A percentile compares a stretch with the other conserved stretches of the same genome.
Evolutionary conservation across 2,329 filamentous ascomycete genomes (phyloP).

Genomic region (Aaosphaeria pasadenensis): DNA sequence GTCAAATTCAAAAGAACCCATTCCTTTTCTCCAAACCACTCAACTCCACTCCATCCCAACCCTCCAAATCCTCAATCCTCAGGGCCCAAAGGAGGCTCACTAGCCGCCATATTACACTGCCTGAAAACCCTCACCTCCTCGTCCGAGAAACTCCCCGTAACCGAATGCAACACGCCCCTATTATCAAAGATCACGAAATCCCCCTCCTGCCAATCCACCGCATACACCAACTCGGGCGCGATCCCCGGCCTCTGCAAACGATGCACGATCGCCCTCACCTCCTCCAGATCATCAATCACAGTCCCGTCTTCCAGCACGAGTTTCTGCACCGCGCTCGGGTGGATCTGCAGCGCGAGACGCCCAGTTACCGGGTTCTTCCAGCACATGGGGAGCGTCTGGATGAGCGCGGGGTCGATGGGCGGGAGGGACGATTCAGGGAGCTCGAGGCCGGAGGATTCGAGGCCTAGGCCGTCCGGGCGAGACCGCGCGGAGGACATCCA

Average conservation of each 20-base stretch:
- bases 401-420: slow-evolving; percentile 61
- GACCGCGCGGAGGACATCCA: slow-evolving; percentile 74
- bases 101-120: slow-evolving; percentile 77
- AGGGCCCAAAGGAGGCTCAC: slow-evolving; percentile 54
- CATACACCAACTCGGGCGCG: slow-evolving; percentile 64
- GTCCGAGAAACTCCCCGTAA: slow-evolving; percentile 67
- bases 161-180: slow-evolving; percentile 69
- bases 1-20: background rate
- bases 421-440: slow-evolving; percentile 60
- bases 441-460: slow-evolving; percentile 65
- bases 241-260: slow-evolving; percentile 70
- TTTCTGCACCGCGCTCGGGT: slow-evolving; percentile 68
- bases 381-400: slow-evolving; percentile 71
- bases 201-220: slow-evolving; percentile 74
- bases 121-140: slow-evolving; percentile 73
- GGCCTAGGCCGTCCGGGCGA: slow-evolving; percentile 66
- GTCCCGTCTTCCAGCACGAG: slow-evolving; percentile 65
- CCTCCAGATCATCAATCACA: slow-evolving; percentile 64
- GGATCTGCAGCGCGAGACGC: slow-evolving; percentile 67
- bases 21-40: background rate
- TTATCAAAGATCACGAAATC: slow-evolving; percentile 79
- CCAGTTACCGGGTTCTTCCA: slow-evolving; percentile 75
- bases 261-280: slow-evolving; percentile 70
- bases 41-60: background rate
- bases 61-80: slow-evolving; percentile 5